A percentile compares a stretch with the other conserved stretches of the same genome.
phyloP scores from a whole-genome alignment of 345 rosid genomes.

The Balakata baccata region DNA sequence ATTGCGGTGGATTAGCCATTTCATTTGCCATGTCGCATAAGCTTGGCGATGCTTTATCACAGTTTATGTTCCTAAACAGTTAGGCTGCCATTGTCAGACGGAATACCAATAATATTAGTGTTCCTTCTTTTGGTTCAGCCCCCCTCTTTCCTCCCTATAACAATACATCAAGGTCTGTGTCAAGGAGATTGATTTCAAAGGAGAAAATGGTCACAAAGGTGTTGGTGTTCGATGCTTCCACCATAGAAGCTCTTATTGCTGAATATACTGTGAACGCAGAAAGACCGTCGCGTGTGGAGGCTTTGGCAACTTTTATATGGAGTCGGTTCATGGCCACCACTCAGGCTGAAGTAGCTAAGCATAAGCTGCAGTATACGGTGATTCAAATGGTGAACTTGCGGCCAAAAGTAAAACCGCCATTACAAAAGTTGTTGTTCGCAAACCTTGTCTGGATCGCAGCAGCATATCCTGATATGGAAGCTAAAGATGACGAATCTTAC shows the following conservation, averaged over 20 bases:
- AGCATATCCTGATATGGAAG: background rate
- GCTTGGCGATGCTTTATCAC: background rate
- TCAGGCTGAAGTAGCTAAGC: background rate
- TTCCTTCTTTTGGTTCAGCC: slow-evolving; percentile 37
- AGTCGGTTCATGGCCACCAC: background rate
- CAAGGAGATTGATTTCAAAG: background rate
- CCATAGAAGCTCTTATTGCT: background rate
- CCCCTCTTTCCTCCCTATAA: slow-evolving; percentile 37
- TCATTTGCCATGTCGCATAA: background rate
- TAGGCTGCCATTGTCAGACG: background rate
- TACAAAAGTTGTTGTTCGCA: background rate
- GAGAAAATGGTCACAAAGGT: background rate
- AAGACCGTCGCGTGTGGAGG: slow-evolving; percentile 18
- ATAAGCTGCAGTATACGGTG: background rate
- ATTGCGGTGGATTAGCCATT: background rate
- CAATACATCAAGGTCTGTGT: too few species aligned
- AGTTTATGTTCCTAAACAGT: background rate
- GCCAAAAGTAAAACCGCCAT: background rate
- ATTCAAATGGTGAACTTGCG: slow-evolving; percentile 24
- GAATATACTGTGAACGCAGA: background rate
- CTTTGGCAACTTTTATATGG: background rate
- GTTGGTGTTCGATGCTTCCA: background rate
- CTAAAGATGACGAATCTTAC: background rate
- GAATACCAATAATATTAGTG: background rate
- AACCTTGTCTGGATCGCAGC: background rate